These are phyloP conservation scores for Hamigera avellanea DNA, from an alignment of 495 filamentous ascomycete species.

Conservation along the genomic window DNA sequence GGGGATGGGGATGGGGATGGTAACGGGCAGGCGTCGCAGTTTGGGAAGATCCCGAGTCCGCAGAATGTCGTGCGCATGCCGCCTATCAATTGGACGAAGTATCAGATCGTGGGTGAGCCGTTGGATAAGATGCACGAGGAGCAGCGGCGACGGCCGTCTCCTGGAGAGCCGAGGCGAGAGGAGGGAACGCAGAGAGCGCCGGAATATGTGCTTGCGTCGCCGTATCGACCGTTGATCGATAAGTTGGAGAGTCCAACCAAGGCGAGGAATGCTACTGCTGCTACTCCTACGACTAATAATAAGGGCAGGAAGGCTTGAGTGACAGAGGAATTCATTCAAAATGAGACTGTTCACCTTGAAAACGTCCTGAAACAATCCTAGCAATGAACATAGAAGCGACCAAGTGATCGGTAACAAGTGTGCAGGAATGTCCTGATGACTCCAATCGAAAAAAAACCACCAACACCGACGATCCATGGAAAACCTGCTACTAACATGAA, in stretches of 20 bases:
- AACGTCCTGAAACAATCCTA: no score
- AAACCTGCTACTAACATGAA: no score
- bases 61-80: conserved; percentile 78
- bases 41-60: conserved; percentile 54
- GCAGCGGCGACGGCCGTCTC: conserved; percentile 51
- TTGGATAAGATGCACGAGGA: conserved; percentile 76
- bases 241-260: conserved; percentile 42
- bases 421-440: no score
- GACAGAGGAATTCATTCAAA: background rate
- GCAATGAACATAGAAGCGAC: no score
- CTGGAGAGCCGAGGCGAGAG: conserved; percentile 40
- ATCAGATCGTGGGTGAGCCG: conserved; percentile 67
- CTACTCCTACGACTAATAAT: no score
- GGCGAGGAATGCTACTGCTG: conserved; percentile 11
- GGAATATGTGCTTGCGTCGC: conserved; percentile 53
- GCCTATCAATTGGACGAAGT: conserved; percentile 84
- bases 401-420: no score
- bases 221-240: conserved; percentile 63
- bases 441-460: no score
- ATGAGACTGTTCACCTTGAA: no score
- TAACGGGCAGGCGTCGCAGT: conserved; percentile 17
- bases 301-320: conserved; percentile 25
- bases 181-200: conserved; percentile 29
- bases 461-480: no score
- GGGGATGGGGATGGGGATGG: conserved; percentile 27